Evolutionary conservation across 208 protist species (phyloP).

Genomic region (Leishmania arabica): DNA sequence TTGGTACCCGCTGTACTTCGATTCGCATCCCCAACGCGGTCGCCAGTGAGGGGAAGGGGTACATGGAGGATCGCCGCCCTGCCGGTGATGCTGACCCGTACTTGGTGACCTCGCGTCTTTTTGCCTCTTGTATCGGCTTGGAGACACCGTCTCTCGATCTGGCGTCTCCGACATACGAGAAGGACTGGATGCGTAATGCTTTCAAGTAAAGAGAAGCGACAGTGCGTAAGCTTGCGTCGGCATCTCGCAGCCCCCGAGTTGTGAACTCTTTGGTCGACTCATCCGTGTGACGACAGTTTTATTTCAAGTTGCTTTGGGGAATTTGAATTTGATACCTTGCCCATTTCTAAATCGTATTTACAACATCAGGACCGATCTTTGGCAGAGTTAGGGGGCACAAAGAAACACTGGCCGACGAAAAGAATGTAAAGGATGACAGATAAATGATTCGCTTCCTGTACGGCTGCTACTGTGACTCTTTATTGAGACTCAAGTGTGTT

Average conservation of each 20-base stretch:
- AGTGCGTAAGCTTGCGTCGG: not conserved
- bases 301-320: not conserved
- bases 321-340: not conserved
- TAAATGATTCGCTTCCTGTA: not conserved
- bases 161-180: conserved; percentile 50
- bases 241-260: not conserved
- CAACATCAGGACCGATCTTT: not conserved
- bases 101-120: conserved; percentile 93
- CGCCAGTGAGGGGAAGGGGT: conserved; percentile 90
- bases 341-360: conserved; percentile 2
- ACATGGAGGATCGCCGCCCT: conserved; percentile 98
- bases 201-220: conserved; percentile 35
- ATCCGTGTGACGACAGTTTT: conserved; percentile 2
- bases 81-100: conserved; percentile 97
- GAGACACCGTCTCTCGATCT: conserved; percentile 62
- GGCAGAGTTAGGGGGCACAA: not conserved
- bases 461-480: not conserved
- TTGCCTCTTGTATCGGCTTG: conserved; percentile 73
- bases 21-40: conserved; percentile 96
- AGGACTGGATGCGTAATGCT: conserved; percentile 71
- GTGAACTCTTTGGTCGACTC: not conserved
- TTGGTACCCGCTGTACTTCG: conserved; percentile 93
- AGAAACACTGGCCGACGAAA: not conserved
- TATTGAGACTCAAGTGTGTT: not conserved
- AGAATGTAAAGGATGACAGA: not conserved